A percentile compares a stretch with the other conserved stretches of the same genome.
Evolutionary conservation across 441 rosid genomes (phyloP).

Genomic region (Brassica balearica): DNA sequence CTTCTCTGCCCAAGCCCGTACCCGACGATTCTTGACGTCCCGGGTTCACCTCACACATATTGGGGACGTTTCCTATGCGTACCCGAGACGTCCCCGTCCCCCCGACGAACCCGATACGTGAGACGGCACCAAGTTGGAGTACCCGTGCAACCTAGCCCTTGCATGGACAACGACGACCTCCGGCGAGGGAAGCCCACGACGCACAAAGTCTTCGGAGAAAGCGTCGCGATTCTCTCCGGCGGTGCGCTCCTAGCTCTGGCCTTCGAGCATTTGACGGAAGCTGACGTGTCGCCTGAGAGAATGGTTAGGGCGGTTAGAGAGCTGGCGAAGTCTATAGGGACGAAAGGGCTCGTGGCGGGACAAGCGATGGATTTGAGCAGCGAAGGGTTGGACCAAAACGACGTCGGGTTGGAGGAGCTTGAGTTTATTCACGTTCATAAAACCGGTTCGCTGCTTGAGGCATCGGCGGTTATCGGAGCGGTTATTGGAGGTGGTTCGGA

Average conservation of each 20-base stretch:
- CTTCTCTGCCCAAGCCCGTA: no score
- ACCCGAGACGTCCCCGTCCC: no score
- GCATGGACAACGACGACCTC: conserved; percentile 17
- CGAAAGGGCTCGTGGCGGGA: conserved; percentile 84
- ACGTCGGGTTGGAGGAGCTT: conserved; percentile 58
- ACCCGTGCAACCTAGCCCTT: no score
- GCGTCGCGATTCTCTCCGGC: conserved; percentile 78
- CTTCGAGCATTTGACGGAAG: conserved; percentile 67
- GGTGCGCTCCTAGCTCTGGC: conserved; percentile 75
- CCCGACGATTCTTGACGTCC: no score
- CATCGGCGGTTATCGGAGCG: conserved; percentile 78
- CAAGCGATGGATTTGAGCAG: conserved; percentile 76
- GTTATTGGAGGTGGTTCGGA: conserved; percentile 74
- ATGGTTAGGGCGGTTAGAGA: conserved; percentile 65
- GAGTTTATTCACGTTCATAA: conserved; percentile 86
- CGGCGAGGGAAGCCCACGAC: neutral
- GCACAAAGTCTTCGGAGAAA: conserved; percentile 57
- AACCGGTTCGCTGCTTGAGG: conserved; percentile 81
- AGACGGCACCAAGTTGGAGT: no score
- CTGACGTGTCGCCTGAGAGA: conserved; percentile 53
- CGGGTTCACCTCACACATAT: no score
- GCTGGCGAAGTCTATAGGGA: conserved; percentile 68
- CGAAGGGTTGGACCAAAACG: conserved; percentile 56
- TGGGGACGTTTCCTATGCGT: no score
- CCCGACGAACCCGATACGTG: no score